Conservation (phyloP, 768 basidiomycete genomes). For the Trametes villosa region DNA sequence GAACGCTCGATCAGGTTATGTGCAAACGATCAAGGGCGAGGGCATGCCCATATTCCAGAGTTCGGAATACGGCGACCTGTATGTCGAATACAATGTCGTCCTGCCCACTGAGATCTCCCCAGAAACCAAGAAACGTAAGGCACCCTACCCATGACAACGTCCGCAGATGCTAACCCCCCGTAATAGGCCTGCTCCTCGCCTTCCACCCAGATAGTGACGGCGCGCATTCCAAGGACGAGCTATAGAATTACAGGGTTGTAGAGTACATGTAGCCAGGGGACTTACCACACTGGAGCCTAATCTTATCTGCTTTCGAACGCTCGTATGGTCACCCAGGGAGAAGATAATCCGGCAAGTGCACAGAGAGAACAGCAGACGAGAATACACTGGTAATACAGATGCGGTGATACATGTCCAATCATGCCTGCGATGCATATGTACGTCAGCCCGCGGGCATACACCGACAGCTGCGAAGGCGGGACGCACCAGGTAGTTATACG, state of each 20-base stretch:
- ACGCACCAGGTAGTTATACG: conserved; percentile 79
- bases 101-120: conserved; percentile 74
- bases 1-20: conserved; percentile 59
- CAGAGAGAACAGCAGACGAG: not conserved
- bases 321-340: not conserved
- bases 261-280: conserved; percentile 3
- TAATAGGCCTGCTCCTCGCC: conserved; percentile 57
- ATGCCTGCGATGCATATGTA: conserved; percentile 2
- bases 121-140: conserved; percentile 78
- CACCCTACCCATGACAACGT: not conserved
- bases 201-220: conserved; percentile 47
- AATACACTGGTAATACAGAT: conserved; percentile 18
- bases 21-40: conserved; percentile 84
- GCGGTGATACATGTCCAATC: conserved; percentile 10
- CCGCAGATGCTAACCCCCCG: not conserved
- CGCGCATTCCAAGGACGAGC: conserved; percentile 41
- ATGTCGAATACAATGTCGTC: conserved; percentile 92
- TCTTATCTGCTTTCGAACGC: conserved; percentile 19
- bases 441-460: not conserved
- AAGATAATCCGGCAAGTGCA: not conserved
- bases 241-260: conserved; percentile 35
- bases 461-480: not conserved
- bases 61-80: conserved; percentile 75
- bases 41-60: conserved; percentile 82
- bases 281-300: conserved; percentile 7